Base-by-base conservation (phyloP, 2,329 filamentous ascomycete species). In the Clarireedia paspali region DNA sequence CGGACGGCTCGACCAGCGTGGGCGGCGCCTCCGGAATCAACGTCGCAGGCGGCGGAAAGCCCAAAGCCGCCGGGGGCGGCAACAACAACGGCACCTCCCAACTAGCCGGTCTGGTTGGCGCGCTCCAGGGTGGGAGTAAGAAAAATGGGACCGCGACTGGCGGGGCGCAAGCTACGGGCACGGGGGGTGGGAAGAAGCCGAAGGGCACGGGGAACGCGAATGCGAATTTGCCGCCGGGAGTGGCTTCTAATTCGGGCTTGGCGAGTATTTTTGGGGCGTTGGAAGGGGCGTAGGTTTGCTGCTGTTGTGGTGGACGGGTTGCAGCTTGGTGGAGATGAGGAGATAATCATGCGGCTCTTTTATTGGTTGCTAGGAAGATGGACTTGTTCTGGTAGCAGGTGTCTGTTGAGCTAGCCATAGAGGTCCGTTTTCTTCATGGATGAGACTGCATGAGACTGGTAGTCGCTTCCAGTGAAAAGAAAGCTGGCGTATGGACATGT, bases 201-300 rank as follows among this genome's bases (percentile, higher is more conserved):
- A 53, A 53, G 15, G 42, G 42, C 6, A 46, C 42, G 9, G 50
- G 42, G 7, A 53, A 47, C 6, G 42, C 30, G 10, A 47, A 39
- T 30, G 39, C 49, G 6, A 50, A 50, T 24, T 53, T 47, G 24
- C 51, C 51, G 14, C 51, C 51, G 4, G 51, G 51, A 14, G 51
- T 40, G 10, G 44, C 34, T 12, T 48, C 44, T 3, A 34, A 40
- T n/a, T 48, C 51, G n/a, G 23, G 34, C 26, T 54, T 54, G 51
- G 51, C 51, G 1, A 40, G 44, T 38, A 12, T 54, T 7, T 54
- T 54, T 54, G 51, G 44, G 14, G 51, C 51, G 10, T 48, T 54
- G 34, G 51, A 54, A 10, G 45, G 51, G 6, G 51, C 51, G 30
- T 34, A 34, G 30, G 30, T 12, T 12, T 34, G 10, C 9, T 3